Evolutionary conservation across 176 grass and related monocot genomes (phyloP), one percentile per base, ranked within the genome.

Genomic region (Oryza meridionalis): DNA sequence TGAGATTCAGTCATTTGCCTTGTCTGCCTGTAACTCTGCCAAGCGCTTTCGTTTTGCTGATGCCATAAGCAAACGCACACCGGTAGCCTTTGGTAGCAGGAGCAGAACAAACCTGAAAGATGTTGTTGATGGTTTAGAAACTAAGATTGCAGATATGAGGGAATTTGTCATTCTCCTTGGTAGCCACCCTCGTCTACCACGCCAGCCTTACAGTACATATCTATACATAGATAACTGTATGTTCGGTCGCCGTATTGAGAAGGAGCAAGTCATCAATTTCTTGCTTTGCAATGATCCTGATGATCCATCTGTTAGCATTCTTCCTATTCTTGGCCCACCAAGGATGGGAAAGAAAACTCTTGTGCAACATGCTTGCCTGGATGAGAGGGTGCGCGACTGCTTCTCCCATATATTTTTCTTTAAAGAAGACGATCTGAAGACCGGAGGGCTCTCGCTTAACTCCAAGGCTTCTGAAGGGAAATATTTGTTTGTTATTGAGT

Each of bases 311-410:
- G 9, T 89, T 7, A 65, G 37, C 38, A 64, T 81, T 29, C 77
- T 88, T 75, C 81, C 90, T 25, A 46, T 92, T 16, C 26, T 92
- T 2, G 91, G 84, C 11, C 76, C 46, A 0, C 22, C 0, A 3
- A 79, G 77, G 59, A 88, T 78, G 1, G 87, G 91, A 5, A 92
- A 90, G 80, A 90, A 51, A 67, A 92, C 83, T 19, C 81, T 87
- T 9, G 81, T 82, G 37, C 84, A 84, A 3, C 88, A 93, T 86
- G 86, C 73, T 84, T 90, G 77, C 77, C 26, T 64, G 9, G 77
- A 93, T 74, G 76, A 86, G 40, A 85, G 76, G 46, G 81, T 92
- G 61, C 37, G 55, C 11, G 15, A 1, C 31, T 38, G 10, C 70
- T 87, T 90, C 81, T 31, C 74, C 16, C 15, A 81, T 12, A 72